Percentiles rank a stretch among this genome's conserved stretches.
These are phyloP conservation scores for Extremus antarcticus DNA, from an alignment of 495 filamentous ascomycete genomes.

Conservation along the genomic window DNA sequence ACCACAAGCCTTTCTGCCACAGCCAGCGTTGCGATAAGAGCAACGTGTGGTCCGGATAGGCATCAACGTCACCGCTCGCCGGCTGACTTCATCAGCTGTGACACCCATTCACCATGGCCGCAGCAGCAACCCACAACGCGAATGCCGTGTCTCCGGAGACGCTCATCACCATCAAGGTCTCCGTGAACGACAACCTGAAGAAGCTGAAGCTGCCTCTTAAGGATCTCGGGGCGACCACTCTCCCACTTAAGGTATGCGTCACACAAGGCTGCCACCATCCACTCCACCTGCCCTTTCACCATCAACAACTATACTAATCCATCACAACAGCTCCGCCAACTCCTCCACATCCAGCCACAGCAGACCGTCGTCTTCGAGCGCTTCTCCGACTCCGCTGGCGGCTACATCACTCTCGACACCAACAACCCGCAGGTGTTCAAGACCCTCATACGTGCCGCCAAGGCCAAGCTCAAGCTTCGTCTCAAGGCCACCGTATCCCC, in stretches of 20 bases:
- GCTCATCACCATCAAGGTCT: conserved; percentile 75
- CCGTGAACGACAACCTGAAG: conserved; percentile 56
- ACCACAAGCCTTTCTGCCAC: too few species aligned
- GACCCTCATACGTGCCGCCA: conserved; percentile 91
- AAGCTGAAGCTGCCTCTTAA: conserved; percentile 83
- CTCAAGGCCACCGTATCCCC: conserved; percentile 54
- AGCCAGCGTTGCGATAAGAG: too few species aligned
- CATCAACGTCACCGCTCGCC: not conserved
- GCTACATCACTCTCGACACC: conserved; percentile 68
- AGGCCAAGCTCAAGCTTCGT: conserved; percentile 95
- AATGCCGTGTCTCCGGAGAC: conserved; percentile 54
- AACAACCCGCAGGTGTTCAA: conserved; percentile 80
- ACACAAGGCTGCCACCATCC: not conserved
- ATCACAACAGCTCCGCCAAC: conserved; percentile 53
- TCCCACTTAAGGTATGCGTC: conserved; percentile 75
- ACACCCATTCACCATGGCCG: not conserved
- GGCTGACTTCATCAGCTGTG: not conserved
- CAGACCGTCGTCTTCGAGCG: conserved; percentile 73
- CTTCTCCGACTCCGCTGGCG: conserved; percentile 84
- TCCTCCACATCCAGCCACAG: conserved; percentile 59
- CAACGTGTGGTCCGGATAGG: too few species aligned
- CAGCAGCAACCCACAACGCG: not conserved
- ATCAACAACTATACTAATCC: not conserved
- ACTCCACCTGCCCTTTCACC: not conserved
- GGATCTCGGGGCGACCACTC: conserved; percentile 63